Evolutionary conservation across 805 yeast genomes (phyloP).

Genomic region (Schwanniomyces sp.): DNA sequence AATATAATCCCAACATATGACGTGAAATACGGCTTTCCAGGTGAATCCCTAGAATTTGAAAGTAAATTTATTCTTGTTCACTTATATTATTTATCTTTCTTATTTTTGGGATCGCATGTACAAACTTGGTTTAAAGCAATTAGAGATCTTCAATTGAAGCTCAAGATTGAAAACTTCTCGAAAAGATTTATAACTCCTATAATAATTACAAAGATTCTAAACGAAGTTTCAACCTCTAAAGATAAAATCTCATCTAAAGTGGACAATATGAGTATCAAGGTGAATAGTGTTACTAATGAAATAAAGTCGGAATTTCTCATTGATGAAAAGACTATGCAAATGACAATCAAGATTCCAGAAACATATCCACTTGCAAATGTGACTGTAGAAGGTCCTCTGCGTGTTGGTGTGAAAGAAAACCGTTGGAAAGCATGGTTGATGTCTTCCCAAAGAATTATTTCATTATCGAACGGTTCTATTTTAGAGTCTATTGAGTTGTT

Average conservation of each 20-base stretch:
- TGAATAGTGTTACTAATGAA: slow-evolving; percentile 63
- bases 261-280: slow-evolving; percentile 55
- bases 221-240: slow-evolving; percentile 46
- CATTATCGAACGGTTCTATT: slow-evolving; percentile 72
- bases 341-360: slow-evolving; percentile 70
- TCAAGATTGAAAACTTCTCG: slow-evolving; percentile 62
- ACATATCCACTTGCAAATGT: slow-evolving; percentile 79
- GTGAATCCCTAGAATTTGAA: slow-evolving; percentile 25
- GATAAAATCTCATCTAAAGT: slow-evolving; percentile 29
- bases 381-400: slow-evolving; percentile 69
- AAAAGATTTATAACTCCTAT: slow-evolving; percentile 61
- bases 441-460: slow-evolving; percentile 81
- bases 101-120: slow-evolving; percentile 53
- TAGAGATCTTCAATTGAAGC: slow-evolving; percentile 64
- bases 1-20: slow-evolving; percentile 20
- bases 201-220: slow-evolving; percentile 58
- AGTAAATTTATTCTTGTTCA: slow-evolving; percentile 44
- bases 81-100: slow-evolving; percentile 50
- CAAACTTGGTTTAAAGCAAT: slow-evolving; percentile 72
- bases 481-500: slow-evolving; percentile 67
- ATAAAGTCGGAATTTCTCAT: slow-evolving; percentile 71
- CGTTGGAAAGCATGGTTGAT: slow-evolving; percentile 95
- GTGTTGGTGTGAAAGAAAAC: slow-evolving; percentile 86
- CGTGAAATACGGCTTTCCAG: slow-evolving; percentile 16
- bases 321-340: slow-evolving; percentile 85